phyloP scores from a whole-genome alignment of 83 land plant species.

The Diphasiastrum complanatum region DNA sequence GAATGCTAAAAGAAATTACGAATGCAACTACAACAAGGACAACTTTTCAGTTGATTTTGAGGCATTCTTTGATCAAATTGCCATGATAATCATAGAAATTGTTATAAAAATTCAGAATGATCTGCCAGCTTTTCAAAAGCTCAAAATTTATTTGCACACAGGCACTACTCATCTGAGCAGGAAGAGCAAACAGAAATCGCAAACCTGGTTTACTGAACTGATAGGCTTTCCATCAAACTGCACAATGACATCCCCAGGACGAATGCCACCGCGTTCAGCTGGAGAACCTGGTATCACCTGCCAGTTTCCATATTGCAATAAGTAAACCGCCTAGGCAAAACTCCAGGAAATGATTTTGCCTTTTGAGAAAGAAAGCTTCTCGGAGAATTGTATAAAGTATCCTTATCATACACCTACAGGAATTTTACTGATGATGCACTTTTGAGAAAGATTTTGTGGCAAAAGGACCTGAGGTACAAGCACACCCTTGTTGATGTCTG shows the following conservation, averaged over 20 bases:
- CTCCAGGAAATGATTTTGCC: too few relatives aligned
- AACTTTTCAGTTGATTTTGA: too few relatives aligned
- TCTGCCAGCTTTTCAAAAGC: background rate
- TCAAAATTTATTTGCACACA: background rate
- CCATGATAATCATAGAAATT: slow-evolving; percentile 7
- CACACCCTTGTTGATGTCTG: slow-evolving; percentile 58
- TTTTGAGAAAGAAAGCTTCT: too few relatives aligned
- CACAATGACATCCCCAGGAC: slow-evolving; percentile 68
- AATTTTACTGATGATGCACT: too few relatives aligned
- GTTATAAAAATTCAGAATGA: background rate
- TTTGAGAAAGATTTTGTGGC: too few relatives aligned
- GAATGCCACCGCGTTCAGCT: slow-evolving; percentile 74
- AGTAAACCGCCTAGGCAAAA: background rate
- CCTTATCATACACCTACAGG: background rate
- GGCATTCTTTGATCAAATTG: too few relatives aligned
- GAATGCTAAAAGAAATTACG: too few relatives aligned
- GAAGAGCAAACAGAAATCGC: background rate
- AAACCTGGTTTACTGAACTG: slow-evolving; percentile 53
- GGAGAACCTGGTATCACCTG: slow-evolving; percentile 91
- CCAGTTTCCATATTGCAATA: background rate
- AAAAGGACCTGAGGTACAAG: slow-evolving; percentile 94
- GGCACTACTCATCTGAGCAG: background rate
- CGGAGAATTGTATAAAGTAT: background rate
- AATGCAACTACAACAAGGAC: too few relatives aligned
- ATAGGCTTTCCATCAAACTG: slow-evolving; percentile 72